A percentile compares a stretch with the other conserved stretches of the same genome.
Conservation (phyloP, 192 early-diverging fungal species). For the Dimargaris xerosporica region DNA sequence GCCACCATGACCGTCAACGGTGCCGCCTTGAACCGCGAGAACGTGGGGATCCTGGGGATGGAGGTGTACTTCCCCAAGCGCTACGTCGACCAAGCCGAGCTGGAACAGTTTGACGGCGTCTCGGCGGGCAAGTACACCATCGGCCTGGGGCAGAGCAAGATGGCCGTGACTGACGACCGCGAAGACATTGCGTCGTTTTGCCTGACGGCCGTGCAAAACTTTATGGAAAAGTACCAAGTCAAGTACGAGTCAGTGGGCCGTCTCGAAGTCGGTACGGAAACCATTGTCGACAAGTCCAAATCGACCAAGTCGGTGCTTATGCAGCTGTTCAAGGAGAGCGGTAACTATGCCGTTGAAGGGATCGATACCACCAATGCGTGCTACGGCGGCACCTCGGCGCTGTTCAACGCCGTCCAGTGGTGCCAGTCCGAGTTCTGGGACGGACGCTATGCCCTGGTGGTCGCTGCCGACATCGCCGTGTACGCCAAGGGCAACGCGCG, state of each 20-base stretch:
- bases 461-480: slow-evolving; percentile 93
- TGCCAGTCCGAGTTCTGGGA: slow-evolving; percentile 88
- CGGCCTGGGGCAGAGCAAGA: slow-evolving; percentile 88
- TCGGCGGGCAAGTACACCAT: slow-evolving; percentile 96
- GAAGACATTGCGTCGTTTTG: slow-evolving; percentile 41
- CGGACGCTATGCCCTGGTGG: slow-evolving; percentile 75
- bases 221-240: slow-evolving; percentile 89
- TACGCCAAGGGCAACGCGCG: slow-evolving; percentile 84
- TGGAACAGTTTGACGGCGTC: slow-evolving; percentile 83
- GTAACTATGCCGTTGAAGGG: slow-evolving; percentile 89
- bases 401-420: slow-evolving; percentile 98
- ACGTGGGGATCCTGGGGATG: slow-evolving; percentile 48
- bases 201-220: slow-evolving; percentile 63
- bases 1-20: not conserved
- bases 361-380: slow-evolving; percentile 98
- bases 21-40: slow-evolving; percentile 25
- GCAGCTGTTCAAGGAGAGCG: slow-evolving; percentile 80
- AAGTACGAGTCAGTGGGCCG: slow-evolving; percentile 74
- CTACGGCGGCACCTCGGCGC: slow-evolving; percentile 92
- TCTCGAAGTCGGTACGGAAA: slow-evolving; percentile 96
- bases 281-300: slow-evolving; percentile 99
- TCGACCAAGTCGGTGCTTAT: slow-evolving; percentile 93
- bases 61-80: slow-evolving; percentile 51
- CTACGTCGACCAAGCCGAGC: slow-evolving; percentile 41
- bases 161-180: slow-evolving; percentile 91